Evolutionary conservation across 108 stramenopile species (phyloP).

Genomic region (Poteriospumella lacustris): DNA sequence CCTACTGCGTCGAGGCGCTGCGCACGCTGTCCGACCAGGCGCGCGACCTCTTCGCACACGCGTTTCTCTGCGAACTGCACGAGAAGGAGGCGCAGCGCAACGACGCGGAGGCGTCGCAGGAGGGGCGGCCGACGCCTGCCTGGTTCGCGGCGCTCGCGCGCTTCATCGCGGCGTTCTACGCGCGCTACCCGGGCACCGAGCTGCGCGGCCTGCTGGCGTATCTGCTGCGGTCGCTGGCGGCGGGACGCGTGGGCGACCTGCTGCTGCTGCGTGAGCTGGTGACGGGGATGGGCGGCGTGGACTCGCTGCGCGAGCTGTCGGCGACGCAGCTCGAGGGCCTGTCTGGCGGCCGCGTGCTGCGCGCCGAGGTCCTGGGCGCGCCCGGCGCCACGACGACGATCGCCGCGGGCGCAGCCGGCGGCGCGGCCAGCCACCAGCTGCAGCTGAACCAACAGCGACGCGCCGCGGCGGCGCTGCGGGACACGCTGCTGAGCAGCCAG

Average conservation of each 20-base stretch:
- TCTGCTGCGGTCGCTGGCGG: background rate
- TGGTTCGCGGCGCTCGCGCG: background rate
- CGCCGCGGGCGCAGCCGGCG: background rate
- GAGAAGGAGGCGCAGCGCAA: background rate
- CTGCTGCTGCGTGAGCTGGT: constrained; percentile 4
- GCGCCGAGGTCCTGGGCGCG: background rate
- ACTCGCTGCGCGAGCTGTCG: constrained; percentile 3
- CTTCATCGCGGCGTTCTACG: constrained; percentile 12
- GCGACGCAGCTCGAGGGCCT: constrained; percentile 13
- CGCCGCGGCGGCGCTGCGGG: background rate
- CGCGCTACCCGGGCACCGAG: constrained; percentile 1
- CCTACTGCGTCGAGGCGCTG: constrained; percentile 81
- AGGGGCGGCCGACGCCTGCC: too few relatives aligned
- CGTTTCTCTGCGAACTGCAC: constrained; percentile 62
- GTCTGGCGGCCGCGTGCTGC: background rate
- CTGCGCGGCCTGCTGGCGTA: background rate
- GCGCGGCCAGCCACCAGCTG: background rate
- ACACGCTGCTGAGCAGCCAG: background rate
- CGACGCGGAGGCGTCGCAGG: background rate
- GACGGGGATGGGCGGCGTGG: background rate
- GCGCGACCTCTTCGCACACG: constrained; percentile 75
- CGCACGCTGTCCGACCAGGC: constrained; percentile 66
- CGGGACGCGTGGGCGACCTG: background rate
- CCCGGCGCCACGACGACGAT: background rate
- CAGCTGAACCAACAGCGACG: background rate